phyloP scores from a whole-genome alignment of 73 alveolate species.

The Paramecium sonneborni region DNA sequence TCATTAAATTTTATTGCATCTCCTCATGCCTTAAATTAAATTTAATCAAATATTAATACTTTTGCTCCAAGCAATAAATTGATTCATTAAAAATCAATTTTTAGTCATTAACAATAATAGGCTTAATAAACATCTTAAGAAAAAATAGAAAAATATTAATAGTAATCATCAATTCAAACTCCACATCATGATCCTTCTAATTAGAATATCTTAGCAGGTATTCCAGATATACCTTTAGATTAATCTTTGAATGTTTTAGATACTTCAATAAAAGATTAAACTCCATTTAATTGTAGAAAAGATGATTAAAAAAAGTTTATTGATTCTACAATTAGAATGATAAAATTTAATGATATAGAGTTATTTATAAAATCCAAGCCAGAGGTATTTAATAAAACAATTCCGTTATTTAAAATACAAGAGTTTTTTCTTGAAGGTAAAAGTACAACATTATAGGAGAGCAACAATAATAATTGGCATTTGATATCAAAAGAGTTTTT shows the following conservation, averaged over 20 bases:
- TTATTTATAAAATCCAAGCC: background rate
- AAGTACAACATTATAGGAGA: background rate
- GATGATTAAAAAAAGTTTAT: background rate
- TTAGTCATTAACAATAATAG: background rate
- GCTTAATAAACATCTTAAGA: background rate
- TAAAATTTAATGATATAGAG: slow-evolving; percentile 39
- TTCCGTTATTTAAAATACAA: slow-evolving; percentile 24
- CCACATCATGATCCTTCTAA: background rate
- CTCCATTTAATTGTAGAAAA: background rate
- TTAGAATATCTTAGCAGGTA: background rate
- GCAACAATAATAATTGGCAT: slow-evolving; percentile 2
- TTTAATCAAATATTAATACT: background rate
- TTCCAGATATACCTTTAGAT: slow-evolving; percentile 1
- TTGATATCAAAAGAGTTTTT: background rate
- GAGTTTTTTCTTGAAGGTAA: slow-evolving; percentile 16
- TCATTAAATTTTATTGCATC: background rate
- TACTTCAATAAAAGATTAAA: background rate
- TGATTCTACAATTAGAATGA: slow-evolving; percentile 14
- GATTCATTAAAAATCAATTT: slow-evolving; percentile 39
- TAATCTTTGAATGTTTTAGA: background rate
- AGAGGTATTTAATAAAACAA: background rate
- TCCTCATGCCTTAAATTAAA: background rate
- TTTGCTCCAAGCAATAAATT: slow-evolving; percentile 5
- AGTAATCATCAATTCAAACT: background rate
- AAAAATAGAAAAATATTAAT: background rate